phyloP scores from a whole-genome alignment of 2,329 filamentous ascomycete species.

The Aspergillus alliaceus region DNA sequence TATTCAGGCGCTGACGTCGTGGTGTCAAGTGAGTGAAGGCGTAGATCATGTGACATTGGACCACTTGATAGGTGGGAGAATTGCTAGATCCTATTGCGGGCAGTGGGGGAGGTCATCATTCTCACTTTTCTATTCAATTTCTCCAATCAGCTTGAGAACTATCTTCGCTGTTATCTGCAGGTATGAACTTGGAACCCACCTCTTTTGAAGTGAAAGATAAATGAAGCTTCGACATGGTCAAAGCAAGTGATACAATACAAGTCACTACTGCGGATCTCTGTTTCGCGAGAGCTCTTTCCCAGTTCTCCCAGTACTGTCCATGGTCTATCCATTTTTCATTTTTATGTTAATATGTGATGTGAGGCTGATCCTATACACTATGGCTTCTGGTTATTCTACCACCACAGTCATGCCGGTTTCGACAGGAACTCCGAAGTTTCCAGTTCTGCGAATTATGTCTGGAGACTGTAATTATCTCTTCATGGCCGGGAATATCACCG shows the following conservation, averaged over 20 bases:
- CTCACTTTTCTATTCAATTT: not conserved
- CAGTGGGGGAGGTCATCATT: not conserved
- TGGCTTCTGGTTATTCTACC: not conserved
- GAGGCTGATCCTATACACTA: conserved; percentile 1
- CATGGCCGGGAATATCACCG: not conserved
- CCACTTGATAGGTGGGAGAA: not conserved
- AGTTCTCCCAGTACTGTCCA: not conserved
- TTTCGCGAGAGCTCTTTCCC: not conserved
- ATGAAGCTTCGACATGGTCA: not conserved
- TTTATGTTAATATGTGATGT: not conserved
- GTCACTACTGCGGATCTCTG: not conserved
- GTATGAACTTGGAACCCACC: too few species aligned
- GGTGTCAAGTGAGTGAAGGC: too few species aligned
- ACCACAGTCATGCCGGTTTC: conserved; percentile 2
- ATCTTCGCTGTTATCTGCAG: too few species aligned
- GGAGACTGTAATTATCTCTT: not conserved
- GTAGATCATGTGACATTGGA: not conserved
- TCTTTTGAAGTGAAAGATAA: not conserved
- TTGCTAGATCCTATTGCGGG: not conserved
- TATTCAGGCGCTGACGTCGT: not conserved
- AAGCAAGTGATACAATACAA: too few species aligned
- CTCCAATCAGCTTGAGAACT: not conserved
- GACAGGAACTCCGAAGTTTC: conserved; percentile 1
- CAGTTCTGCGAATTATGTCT: conserved; percentile 5
- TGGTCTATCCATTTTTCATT: too few species aligned